Percentiles rank a stretch among this genome's conserved stretches.
Conservation (phyloP, 352 stramenopile species). For the Phytophthora pinifolia region DNA sequence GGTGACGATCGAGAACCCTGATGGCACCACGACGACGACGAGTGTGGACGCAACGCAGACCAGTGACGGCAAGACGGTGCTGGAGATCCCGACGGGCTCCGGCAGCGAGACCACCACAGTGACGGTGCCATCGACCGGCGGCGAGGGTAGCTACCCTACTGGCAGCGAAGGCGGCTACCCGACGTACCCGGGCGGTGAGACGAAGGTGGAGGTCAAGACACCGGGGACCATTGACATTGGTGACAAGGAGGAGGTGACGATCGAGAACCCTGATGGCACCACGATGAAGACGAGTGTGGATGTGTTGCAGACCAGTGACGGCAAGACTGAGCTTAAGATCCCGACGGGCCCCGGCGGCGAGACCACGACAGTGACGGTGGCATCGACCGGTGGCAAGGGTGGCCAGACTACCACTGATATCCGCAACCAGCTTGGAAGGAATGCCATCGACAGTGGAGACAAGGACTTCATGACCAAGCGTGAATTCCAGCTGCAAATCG, state of each 20-base stretch:
- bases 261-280: slow-evolving; percentile 12
- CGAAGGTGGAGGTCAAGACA: no score
- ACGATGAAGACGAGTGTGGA: slow-evolving; percentile 5
- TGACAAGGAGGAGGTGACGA: slow-evolving; percentile 13
- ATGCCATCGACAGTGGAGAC: slow-evolving; percentile 12
- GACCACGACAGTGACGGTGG: slow-evolving; percentile 5
- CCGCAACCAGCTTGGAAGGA: slow-evolving; percentile 9
- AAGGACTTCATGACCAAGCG: slow-evolving; percentile 49
- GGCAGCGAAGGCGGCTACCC: no score
- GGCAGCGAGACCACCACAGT: slow-evolving; percentile 14
- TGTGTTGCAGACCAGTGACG: neutral
- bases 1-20: slow-evolving; percentile 11
- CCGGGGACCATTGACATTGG: neutral
- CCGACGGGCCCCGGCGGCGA: slow-evolving; percentile 15
- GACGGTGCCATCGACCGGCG: neutral
- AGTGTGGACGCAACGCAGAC: slow-evolving; percentile 3
- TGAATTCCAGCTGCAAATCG: slow-evolving; percentile 40
- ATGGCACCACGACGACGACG: slow-evolving; percentile 2
- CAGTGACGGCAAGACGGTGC: neutral
- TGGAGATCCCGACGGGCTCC: slow-evolving; percentile 13
- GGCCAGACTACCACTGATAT: slow-evolving; percentile 11
- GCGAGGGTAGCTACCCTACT: no score
- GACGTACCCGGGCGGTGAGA: no score
- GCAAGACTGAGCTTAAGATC: slow-evolving; percentile 12
- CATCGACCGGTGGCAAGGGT: neutral